phyloP scores from a whole-genome alignment of 1,139 yeast species.

The Nematodospora anomalae region DNA sequence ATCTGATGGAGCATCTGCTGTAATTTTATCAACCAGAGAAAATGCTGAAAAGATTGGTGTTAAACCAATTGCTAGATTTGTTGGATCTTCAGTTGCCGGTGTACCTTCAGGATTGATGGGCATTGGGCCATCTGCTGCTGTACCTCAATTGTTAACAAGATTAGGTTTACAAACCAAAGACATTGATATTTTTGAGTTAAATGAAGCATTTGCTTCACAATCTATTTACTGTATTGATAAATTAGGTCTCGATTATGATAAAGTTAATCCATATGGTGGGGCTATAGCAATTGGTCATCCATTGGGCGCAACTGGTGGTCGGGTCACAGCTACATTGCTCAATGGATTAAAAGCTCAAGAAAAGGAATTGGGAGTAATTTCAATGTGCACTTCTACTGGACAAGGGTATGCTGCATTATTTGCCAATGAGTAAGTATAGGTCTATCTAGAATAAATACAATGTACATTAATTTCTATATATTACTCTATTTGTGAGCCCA shows the following conservation, averaged over 20 bases:
- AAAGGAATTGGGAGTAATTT: slow-evolving; percentile 35
- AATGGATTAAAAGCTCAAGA: slow-evolving; percentile 31
- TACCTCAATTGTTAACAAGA: slow-evolving; percentile 31
- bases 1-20: slow-evolving; percentile 46
- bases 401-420: slow-evolving; percentile 44
- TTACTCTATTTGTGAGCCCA: slow-evolving; percentile 17
- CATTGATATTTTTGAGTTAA: slow-evolving; percentile 38
- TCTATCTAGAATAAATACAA: slow-evolving; percentile 2
- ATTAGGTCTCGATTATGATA: slow-evolving; percentile 29
- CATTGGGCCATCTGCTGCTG: slow-evolving; percentile 40
- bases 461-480: not conserved
- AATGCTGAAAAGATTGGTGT: slow-evolving; percentile 36
- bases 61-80: slow-evolving; percentile 40
- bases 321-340: slow-evolving; percentile 34
- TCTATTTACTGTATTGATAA: slow-evolving; percentile 32
- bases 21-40: slow-evolving; percentile 34
- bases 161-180: slow-evolving; percentile 26
- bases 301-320: slow-evolving; percentile 42
- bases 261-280: slow-evolving; percentile 43
- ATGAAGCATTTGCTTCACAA: slow-evolving; percentile 46
- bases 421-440: slow-evolving; percentile 24
- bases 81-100: slow-evolving; percentile 38
- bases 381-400: slow-evolving; percentile 47
- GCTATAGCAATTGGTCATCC: slow-evolving; percentile 48
- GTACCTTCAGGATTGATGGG: slow-evolving; percentile 42